Evolutionary conservation across 257 asterid genomes (phyloP), one percentile per base, ranked within the genome.

Genomic region (Thymus quinquecostatus): DNA sequence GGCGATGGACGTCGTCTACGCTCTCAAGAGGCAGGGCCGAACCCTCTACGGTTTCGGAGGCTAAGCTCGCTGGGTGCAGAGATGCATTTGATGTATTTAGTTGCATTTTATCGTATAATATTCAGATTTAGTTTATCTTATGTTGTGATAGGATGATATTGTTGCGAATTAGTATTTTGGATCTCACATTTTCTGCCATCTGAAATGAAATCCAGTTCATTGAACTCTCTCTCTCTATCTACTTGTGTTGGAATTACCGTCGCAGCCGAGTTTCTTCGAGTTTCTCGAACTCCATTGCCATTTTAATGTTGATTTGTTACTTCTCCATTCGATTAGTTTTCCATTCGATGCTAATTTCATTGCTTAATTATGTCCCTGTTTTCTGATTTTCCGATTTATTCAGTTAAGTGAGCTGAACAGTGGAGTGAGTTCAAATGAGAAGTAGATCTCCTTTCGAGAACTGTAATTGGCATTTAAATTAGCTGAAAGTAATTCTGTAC

Each of bases 121-220:
- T 66, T 56, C 5, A 69, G 76, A 47, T 60, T 69, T 73, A 66
- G 82, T 56, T 43, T 49, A 71, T 33, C 9, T 3, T 50, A 51
- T 45, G 7, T 0, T 1, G 10, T 67, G 57, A 69, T 69, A 0
- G 14, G 21, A 10, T 47, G 9, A 12, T 14, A 8, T 43, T 12
- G 0, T 0, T 29, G 0, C 1, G 77, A 61, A 51, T 66, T 41
- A 4, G 2, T 62, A 21, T 21, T 21, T 68, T 75, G 2, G n/a
- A 68, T 66, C 66, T 7, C 10, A 57, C 57, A 30, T 70, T n/a
- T 51, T 38, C 9, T 69, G 36, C 10, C 1, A 34, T 8, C 4
- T 62, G 70, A 48, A 77, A 44, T 77, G 44, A 4, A 65, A 59
- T 34, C 61, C 10, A 29, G 28, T 66, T 60, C 49, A 6, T 2